phyloP scores from a whole-genome alignment of 495 filamentous ascomycete genomes.

The Xylona heveae region DNA sequence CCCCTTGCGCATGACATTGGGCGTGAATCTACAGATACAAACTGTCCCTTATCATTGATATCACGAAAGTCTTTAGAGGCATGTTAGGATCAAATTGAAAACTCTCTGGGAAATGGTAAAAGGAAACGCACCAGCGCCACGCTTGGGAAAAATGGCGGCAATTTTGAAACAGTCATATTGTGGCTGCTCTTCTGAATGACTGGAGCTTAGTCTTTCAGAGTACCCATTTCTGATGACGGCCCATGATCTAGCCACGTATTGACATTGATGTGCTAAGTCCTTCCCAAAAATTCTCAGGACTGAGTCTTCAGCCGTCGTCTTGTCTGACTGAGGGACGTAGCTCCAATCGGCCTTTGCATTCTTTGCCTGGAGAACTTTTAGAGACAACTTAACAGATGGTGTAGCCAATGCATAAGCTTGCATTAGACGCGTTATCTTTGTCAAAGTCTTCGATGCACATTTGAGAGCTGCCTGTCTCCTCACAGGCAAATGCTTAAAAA shows the following conservation, averaged over 20 bases:
- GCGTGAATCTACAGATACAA: slow-evolving; percentile 58
- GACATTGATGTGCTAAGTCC: slow-evolving; percentile 34
- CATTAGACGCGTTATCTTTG: slow-evolving; percentile 43
- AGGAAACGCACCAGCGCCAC: slow-evolving; percentile 18
- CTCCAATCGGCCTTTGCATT: slow-evolving; percentile 42
- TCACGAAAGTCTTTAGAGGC: too few relatives aligned
- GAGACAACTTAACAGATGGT: slow-evolving; percentile 35
- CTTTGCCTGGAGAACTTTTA: slow-evolving; percentile 46
- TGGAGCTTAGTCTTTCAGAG: slow-evolving; percentile 7
- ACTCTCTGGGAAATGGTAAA: not conserved
- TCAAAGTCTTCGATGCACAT: slow-evolving; percentile 34
- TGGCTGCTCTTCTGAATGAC: slow-evolving; percentile 1
- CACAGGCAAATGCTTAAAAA: slow-evolving; percentile 56
- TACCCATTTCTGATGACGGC: not conserved
- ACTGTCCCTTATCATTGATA: slow-evolving; percentile 34
- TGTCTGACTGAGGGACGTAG: slow-evolving; percentile 39
- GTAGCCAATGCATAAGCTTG: slow-evolving; percentile 59
- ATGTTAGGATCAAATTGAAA: slow-evolving; percentile 5
- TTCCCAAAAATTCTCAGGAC: slow-evolving; percentile 48
- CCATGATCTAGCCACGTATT: slow-evolving; percentile 11
- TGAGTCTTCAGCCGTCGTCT: slow-evolving; percentile 34
- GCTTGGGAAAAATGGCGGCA: slow-evolving; percentile 36
- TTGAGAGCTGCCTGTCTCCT: slow-evolving; percentile 44
- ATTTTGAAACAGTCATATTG: slow-evolving; percentile 18
- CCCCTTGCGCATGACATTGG: slow-evolving; percentile 45